These are phyloP conservation scores for Mediolabrus comicus DNA, from an alignment of 108 stramenopile genomes.

Conservation along the genomic window DNA sequence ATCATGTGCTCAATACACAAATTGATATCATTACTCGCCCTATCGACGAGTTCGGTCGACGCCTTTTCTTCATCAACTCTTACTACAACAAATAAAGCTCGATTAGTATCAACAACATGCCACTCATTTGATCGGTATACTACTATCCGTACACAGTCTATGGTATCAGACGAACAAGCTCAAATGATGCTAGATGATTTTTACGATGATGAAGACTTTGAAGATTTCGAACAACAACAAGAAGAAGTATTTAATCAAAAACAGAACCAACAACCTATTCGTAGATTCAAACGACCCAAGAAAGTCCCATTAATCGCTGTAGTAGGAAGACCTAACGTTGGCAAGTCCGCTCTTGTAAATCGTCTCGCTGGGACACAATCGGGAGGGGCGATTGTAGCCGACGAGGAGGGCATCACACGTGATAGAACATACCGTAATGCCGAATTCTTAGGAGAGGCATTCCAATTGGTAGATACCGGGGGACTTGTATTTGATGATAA, in stretches of 20 bases:
- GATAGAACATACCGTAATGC: constrained; percentile 93
- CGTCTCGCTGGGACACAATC: constrained; percentile 80
- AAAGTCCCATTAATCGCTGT: constrained; percentile 89
- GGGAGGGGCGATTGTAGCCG: constrained; percentile 94
- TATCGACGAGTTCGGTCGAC: not conserved
- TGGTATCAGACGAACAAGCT: constrained; percentile 33
- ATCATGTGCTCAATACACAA: constrained; percentile 1
- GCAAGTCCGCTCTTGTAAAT: constrained; percentile 95
- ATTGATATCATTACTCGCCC: not conserved
- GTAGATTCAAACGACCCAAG: constrained; percentile 53
- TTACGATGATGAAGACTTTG: constrained; percentile 12
- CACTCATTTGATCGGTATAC: not conserved
- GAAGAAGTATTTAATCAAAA: not conserved
- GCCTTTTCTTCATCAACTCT: not conserved
- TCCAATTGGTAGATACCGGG: constrained; percentile 93
- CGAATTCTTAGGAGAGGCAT: constrained; percentile 90
- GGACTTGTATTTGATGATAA: constrained; percentile 95
- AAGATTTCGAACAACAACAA: not conserved
- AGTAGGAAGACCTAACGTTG: constrained; percentile 98
- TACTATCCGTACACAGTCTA: constrained; percentile 10
- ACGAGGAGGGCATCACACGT: constrained; percentile 93
- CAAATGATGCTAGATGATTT: constrained; percentile 22
- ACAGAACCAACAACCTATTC: constrained; percentile 41
- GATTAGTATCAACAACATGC: not conserved
- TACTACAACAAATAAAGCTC: not conserved